Evolutionary conservation across 1,284 basidiomycete species (phyloP).

Genomic region (Taiwanofungus camphoratus): DNA sequence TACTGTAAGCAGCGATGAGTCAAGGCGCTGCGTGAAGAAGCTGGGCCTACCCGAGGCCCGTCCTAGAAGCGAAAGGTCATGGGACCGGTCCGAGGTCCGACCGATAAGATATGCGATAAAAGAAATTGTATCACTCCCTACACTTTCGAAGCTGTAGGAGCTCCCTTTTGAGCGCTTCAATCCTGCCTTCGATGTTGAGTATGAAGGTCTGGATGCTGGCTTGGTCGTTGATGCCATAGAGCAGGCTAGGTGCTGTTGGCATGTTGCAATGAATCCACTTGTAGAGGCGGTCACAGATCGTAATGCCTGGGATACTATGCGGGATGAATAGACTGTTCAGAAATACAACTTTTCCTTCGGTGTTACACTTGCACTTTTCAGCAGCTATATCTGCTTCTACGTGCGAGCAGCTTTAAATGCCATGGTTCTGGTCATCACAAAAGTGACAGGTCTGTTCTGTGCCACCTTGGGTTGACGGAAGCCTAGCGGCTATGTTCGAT

Average conservation of each 20-base stretch:
- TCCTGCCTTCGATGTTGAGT: not conserved
- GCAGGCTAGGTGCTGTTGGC: not conserved
- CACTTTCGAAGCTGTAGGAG: not conserved
- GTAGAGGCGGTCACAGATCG: conserved; percentile 7
- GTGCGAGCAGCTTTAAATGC: not conserved
- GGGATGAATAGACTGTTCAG: conserved; percentile 4
- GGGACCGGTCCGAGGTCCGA: too few species aligned
- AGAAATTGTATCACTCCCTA: too few species aligned
- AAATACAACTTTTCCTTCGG: conserved; percentile 7
- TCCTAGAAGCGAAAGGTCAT: too few species aligned
- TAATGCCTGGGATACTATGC: not conserved
- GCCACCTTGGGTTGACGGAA: too few species aligned
- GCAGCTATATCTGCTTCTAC: conserved; percentile 8
- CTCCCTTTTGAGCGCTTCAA: not conserved
- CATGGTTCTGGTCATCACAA: not conserved
- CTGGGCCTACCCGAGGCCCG: too few species aligned
- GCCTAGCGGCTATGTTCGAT: too few species aligned
- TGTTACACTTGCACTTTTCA: conserved; percentile 4
- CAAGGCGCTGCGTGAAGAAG: too few species aligned
- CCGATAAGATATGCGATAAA: too few species aligned
- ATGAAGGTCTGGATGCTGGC: not conserved
- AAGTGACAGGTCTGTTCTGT: not conserved
- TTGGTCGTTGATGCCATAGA: not conserved
- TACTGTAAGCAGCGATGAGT: too few species aligned
- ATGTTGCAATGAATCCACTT: conserved; percentile 6